Conservation (phyloP, 2,329 filamentous ascomycete genomes). For the Cytospora paraplurivora region DNA sequence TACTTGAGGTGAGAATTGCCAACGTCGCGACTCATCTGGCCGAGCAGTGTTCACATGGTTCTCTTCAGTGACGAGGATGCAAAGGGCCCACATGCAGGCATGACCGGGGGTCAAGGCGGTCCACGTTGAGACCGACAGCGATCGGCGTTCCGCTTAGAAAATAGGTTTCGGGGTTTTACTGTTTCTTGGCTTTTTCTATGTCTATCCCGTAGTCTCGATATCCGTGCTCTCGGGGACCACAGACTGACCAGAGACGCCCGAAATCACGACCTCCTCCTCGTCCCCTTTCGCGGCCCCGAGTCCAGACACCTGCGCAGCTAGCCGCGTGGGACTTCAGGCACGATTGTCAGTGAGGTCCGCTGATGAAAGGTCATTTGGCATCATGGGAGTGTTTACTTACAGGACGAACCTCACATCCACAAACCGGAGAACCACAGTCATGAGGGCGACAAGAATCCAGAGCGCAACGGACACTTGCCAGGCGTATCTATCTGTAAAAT, state of each 20-base stretch:
- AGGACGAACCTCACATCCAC: conserved; percentile 47
- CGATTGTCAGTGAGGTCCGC: neutral
- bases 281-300: conserved; percentile 20
- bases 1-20: too few species aligned
- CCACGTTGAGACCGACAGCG: too few species aligned
- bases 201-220: conserved; percentile 4
- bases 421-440: conserved; percentile 47
- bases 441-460: conserved; percentile 47
- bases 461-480: conserved; percentile 51
- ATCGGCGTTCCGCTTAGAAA: too few species aligned
- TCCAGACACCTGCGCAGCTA: neutral
- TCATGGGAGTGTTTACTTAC: conserved; percentile 10
- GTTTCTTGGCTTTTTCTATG: too few species aligned
- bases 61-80: too few species aligned
- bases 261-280: conserved; percentile 7
- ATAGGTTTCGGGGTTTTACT: neutral
- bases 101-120: too few species aligned
- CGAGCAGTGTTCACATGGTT: too few species aligned
- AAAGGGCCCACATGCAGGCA: too few species aligned
- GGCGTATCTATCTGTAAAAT: conserved; percentile 43
- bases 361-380: neutral
- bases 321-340: conserved; percentile 23
- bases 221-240: conserved; percentile 12
- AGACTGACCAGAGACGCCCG: neutral
- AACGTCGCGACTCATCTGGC: too few species aligned